Evolutionary conservation across 768 basidiomycete genomes (phyloP), one percentile per base, ranked within the genome.

Genomic region (Coprinopsis sp.): DNA sequence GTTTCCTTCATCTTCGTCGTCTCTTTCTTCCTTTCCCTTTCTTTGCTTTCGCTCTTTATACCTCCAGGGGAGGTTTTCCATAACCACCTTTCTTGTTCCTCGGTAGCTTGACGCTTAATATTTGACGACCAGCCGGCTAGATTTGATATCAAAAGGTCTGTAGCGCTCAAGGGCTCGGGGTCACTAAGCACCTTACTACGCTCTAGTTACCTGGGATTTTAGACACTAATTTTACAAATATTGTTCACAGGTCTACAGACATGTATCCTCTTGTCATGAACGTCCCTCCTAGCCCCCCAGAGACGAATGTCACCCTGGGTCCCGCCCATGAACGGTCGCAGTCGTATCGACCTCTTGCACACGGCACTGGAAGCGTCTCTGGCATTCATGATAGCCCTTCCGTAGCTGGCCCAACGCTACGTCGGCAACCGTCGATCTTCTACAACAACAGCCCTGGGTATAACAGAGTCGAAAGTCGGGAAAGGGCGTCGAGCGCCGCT

Each of bases 401-500:
- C 14, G 50, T 51, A 18, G 22, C 21, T 38, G 12, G 34, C 3
- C 47, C 53, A 10, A 36, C 51, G 13, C 58, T 71, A 47, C 73
- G 74, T 16, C 72, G 65, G 46, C 65, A 64, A 4, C 77, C 78
- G 3, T 71, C 78, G 0, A 69, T 85, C 21, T 63, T 75, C 3
- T 87, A 87, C 33, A 36, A n/a, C 62, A 70, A 79, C 51, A 71
- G 61, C 46, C 68, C 78, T 13, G 63, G 64, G 22, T 54, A 71
- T 38, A 70, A 73, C 5, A 27, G 77, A 80, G 30, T 50, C 57
- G 37, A 70, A 66, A 40, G 75, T 75, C 18, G 68, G 72, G 50
- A 52, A 21, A n/a, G 39, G 19, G 6, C 40, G 7, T 18, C 40
- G n/a, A 48, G 47, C 39, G 23, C 27, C 14, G 27, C 38, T 49